These are phyloP conservation scores for bread wheat (Triticum aestivum) DNA, from an alignment of 176 grass and related monocot genomes.

Conservation along the genomic window IWGSC_CS_RefSeq_v2.1 NC_057810.1:628062135-628062634, in stretches of 20 bases:
- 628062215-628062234: not conserved
- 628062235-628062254: not conserved
- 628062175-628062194: no score
- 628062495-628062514: slow-evolving; percentile 26
- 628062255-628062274: slow-evolving; percentile 46
- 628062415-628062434: slow-evolving; percentile 52
- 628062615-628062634: not conserved
- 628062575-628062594: not conserved
- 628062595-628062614: not conserved
- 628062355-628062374: not conserved
- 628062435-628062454: not conserved
- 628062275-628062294: not conserved
- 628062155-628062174: slow-evolving; percentile 9
- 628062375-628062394: not conserved
- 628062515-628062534: slow-evolving; percentile 12
- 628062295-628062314: no score
- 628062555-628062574: not conserved
- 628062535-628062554: slow-evolving; percentile 5
- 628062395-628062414: not conserved
- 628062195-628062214: slow-evolving; percentile 35
- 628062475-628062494: not conserved
- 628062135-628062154: slow-evolving; percentile 29
- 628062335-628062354: no score
- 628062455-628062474: slow-evolving; percentile 25
- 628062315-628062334: no score